Conservation (phyloP, 1,139 yeast genomes). For the Geotrichum restrictum region DNA sequence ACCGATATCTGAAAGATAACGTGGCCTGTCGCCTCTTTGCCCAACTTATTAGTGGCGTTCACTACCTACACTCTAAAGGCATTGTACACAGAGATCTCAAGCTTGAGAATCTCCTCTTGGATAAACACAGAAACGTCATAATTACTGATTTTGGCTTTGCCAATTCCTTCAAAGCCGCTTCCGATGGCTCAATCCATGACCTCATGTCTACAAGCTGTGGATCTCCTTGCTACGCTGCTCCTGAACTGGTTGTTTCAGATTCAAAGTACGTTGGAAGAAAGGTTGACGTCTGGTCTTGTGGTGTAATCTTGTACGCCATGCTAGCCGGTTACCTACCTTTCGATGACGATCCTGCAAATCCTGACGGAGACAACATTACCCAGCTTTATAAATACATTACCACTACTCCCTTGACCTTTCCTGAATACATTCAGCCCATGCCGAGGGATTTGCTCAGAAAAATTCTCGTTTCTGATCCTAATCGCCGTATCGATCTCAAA, state of each 20-base stretch:
- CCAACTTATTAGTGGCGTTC: slow-evolving; percentile 89
- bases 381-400: slow-evolving; percentile 89
- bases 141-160: slow-evolving; percentile 90
- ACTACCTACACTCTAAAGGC: slow-evolving; percentile 81
- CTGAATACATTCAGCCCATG: slow-evolving; percentile 86
- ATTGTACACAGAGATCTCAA: slow-evolving; percentile 78
- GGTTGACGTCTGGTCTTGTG: slow-evolving; percentile 96
- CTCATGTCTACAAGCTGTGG: slow-evolving; percentile 96
- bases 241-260: slow-evolving; percentile 86
- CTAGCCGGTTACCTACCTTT: slow-evolving; percentile 94
- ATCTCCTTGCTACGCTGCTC: slow-evolving; percentile 97
- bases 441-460: slow-evolving; percentile 87
- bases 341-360: slow-evolving; percentile 95
- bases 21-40: slow-evolving; percentile 86
- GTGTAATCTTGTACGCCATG: slow-evolving; percentile 94
- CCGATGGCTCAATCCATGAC: slow-evolving; percentile 44
- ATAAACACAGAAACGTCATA: slow-evolving; percentile 73
- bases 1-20: slow-evolving; percentile 74
- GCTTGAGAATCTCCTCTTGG: slow-evolving; percentile 64
- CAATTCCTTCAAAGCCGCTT: slow-evolving; percentile 57
- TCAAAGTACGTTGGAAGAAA: slow-evolving; percentile 88
- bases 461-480: slow-evolving; percentile 84
- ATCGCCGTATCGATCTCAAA: slow-evolving; percentile 61
- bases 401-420: slow-evolving; percentile 85
- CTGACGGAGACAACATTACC: slow-evolving; percentile 92